Percentiles rank a stretch among this genome's conserved stretches.
These are phyloP conservation scores for Boechera divaricarpa DNA, from an alignment of 345 rosid genomes.

Conservation along the genomic window DNA sequence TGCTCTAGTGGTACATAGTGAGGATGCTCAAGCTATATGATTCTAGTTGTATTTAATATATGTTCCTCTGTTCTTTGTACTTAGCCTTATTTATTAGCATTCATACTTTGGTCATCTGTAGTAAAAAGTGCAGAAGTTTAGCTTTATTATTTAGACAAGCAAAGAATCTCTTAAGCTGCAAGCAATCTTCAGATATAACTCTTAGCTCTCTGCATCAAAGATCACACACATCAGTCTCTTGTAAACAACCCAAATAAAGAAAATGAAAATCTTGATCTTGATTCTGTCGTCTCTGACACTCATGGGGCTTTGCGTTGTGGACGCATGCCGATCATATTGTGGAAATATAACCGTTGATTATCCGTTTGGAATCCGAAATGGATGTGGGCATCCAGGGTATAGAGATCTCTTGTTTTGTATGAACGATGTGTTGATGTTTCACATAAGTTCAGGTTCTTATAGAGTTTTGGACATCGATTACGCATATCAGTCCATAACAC, in stretches of 20 bases:
- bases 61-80: not conserved
- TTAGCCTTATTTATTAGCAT: not conserved
- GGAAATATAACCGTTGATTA: slow-evolving; percentile 85
- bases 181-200: slow-evolving; percentile 38
- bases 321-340: slow-evolving; percentile 72
- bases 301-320: slow-evolving; percentile 27
- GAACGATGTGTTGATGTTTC: slow-evolving; percentile 84
- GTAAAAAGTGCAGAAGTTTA: slow-evolving; percentile 25
- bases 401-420: slow-evolving; percentile 84
- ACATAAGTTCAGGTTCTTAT: slow-evolving; percentile 84
- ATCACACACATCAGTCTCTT: slow-evolving; percentile 27
- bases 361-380: slow-evolving; percentile 71
- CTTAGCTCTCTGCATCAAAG: slow-evolving; percentile 19
- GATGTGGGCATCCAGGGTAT: slow-evolving; percentile 94
- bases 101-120: slow-evolving; percentile 35
- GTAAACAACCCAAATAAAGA: slow-evolving; percentile 7
- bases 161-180: slow-evolving; percentile 44
- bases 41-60: not conserved
- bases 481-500: slow-evolving; percentile 71
- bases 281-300: slow-evolving; percentile 25
- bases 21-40: not conserved
- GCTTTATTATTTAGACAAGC: slow-evolving; percentile 44
- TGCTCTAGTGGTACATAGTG: slow-evolving; percentile 25
- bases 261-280: slow-evolving; percentile 36
- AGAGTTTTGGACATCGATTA: slow-evolving; percentile 82